Evolutionary conservation across 164 flowering plant genomes (phyloP), one percentile per base, ranked within the genome.

Genomic region (Magnolia kwangsiensis): DNA sequence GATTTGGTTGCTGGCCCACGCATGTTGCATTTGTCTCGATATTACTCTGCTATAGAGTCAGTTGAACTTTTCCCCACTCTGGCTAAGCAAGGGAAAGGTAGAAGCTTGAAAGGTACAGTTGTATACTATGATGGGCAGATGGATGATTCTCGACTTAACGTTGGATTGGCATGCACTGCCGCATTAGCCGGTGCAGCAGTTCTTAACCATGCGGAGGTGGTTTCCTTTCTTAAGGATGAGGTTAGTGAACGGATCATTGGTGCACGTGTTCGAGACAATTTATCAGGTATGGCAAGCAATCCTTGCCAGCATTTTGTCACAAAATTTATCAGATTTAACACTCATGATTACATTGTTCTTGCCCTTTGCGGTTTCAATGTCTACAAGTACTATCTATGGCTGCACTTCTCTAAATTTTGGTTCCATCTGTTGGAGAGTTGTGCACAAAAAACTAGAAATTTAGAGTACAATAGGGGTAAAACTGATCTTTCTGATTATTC

Each of bases 91-190:
- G 97, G 89, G 7, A 81, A 81, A 7, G 91, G 81, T 77, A 86
- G 81, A 85, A 90, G 58, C 79, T 82, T 96, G 88, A 96, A 84
- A 78, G 99, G 99, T 72, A 90, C 98, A 20, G 97, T 96, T 66
- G 99, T 96, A 19, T 96, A 96, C 77, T 96, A 91, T 84, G 99
- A 96, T 84, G 99, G 99, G 37, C 99, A 96, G 81, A 94, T 96
- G 99, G 90, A 96, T 87, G 99, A 96, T 76, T 87, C 99, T 50
- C 86, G 99, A 21, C 86, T 96, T 61, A 96, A 96, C 89, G 94
- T 96, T 82, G 93, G 90, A 27, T 82, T 96, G 77, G 99, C 98
- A 63, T 94, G 94, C 80, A 89, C 96, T 79, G 98, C 98, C 80
- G 97, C 99, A 67, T 79, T 96, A 79, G 98, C 97, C 81, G 99